Conservation (phyloP, 2,329 filamentous ascomycete species). For the Pseudogymnoascus sp. region DNA sequence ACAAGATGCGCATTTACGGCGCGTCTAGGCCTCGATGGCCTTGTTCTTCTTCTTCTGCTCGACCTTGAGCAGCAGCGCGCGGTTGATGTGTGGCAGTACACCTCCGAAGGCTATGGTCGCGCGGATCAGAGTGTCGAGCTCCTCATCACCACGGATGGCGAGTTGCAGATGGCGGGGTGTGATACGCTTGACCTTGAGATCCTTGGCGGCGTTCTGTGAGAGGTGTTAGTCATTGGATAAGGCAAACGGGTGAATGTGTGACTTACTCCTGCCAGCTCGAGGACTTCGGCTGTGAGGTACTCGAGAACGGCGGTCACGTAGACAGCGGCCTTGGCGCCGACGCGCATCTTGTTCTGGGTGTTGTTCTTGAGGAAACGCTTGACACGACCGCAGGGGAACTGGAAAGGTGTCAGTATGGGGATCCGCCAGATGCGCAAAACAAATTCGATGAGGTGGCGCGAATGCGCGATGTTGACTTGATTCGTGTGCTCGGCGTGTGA, state of each 20-base stretch:
- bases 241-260: background rate
- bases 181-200: slow-evolving; percentile 99
- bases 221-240: background rate
- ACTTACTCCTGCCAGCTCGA: slow-evolving; percentile 86
- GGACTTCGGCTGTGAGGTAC: slow-evolving; percentile 94
- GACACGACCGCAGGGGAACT: slow-evolving; percentile 99
- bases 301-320: slow-evolving; percentile 97
- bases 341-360: slow-evolving; percentile 99
- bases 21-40: slow-evolving; percentile 32
- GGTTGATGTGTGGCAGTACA: slow-evolving; percentile 98
- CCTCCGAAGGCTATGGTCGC: slow-evolving; percentile 97
- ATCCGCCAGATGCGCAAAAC: background rate
- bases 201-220: slow-evolving; percentile 83
- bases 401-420: slow-evolving; percentile 27
- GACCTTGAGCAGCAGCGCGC: slow-evolving; percentile 87
- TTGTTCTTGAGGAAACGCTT: slow-evolving; percentile 99
- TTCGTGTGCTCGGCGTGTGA: background rate
- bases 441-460: background rate
- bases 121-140: slow-evolving; percentile 92
- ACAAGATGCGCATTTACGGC: background rate
- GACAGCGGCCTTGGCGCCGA: slow-evolving; percentile 95
- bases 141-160: slow-evolving; percentile 96
- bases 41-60: slow-evolving; percentile 93
- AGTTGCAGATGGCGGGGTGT: slow-evolving; percentile 96
- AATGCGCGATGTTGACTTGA: background rate